phyloP scores from a whole-genome alignment of 73 alveolate species.

The Uronychia binucleata region DNA sequence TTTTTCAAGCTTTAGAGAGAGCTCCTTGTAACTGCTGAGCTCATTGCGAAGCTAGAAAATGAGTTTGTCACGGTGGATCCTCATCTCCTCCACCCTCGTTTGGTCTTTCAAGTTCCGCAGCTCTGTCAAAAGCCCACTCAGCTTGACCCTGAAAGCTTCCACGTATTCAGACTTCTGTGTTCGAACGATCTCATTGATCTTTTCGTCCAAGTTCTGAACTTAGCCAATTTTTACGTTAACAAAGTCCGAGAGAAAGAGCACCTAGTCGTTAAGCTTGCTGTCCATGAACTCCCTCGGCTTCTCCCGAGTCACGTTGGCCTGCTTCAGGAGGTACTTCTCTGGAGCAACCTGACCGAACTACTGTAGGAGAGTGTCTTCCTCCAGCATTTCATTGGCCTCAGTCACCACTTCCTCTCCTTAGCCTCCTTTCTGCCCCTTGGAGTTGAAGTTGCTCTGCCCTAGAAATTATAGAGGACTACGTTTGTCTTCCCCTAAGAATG shows the following conservation, averaged over 20 bases:
- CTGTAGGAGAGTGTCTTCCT: too few species aligned
- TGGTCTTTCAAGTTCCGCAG: background rate
- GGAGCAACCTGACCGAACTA: background rate
- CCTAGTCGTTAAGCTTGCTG: background rate
- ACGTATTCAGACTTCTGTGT: background rate
- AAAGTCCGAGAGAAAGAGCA: background rate
- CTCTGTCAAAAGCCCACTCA: background rate
- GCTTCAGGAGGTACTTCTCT: background rate
- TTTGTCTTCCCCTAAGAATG: background rate
- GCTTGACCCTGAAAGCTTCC: background rate
- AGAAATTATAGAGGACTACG: background rate
- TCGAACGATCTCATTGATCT: background rate
- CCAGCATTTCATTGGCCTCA: background rate
- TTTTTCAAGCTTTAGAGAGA: background rate
- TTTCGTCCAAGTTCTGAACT: background rate
- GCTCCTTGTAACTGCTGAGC: background rate
- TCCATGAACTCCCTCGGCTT: background rate
- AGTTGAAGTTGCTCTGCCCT: background rate
- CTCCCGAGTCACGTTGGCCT: background rate
- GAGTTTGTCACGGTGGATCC: background rate
- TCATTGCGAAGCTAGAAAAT: background rate
- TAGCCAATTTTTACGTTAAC: background rate
- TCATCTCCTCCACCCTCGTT: background rate
- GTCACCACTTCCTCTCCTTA: background rate
- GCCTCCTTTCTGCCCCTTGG: background rate